Evolutionary conservation across 768 basidiomycete species (phyloP).

Genomic region (Calocybe indica): DNA sequence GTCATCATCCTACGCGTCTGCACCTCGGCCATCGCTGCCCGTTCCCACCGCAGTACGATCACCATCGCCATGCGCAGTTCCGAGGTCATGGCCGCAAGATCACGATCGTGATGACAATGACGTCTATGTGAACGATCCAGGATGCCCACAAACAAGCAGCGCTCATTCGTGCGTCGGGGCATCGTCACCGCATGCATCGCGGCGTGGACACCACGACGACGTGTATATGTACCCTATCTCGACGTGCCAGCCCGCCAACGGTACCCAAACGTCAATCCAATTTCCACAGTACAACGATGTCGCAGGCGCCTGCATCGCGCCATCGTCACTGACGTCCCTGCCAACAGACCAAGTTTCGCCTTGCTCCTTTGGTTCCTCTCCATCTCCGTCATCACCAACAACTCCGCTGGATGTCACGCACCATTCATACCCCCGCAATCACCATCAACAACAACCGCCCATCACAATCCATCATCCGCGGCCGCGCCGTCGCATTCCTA

Average conservation of each 20-base stretch:
- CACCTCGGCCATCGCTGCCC: no score
- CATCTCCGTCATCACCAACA: conserved; percentile 8
- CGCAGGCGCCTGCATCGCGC: no score
- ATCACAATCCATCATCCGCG: conserved; percentile 40
- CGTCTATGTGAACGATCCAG: background rate
- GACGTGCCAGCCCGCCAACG: conserved; percentile 5
- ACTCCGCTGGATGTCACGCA: conserved; percentile 13
- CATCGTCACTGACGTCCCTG: no score
- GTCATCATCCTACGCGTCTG: no score
- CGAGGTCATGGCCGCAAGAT: no score
- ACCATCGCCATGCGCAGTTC: no score
- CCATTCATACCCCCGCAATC: no score
- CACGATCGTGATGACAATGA: background rate
- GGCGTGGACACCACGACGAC: conserved; percentile 1
- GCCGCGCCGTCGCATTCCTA: conserved; percentile 38
- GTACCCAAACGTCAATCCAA: conserved; percentile 3
- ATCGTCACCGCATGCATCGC: no score
- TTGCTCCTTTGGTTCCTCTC: background rate
- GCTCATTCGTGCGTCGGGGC: no score
- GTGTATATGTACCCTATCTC: background rate
- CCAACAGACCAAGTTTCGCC: no score
- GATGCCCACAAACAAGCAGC: no score
- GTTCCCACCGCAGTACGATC: no score
- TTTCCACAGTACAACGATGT: conserved; percentile 1
- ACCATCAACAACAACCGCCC: conserved; percentile 7